These are phyloP conservation scores for Mycena citricolor DNA, from an alignment of 1,284 basidiomycete genomes.

Conservation along the genomic window DNA sequence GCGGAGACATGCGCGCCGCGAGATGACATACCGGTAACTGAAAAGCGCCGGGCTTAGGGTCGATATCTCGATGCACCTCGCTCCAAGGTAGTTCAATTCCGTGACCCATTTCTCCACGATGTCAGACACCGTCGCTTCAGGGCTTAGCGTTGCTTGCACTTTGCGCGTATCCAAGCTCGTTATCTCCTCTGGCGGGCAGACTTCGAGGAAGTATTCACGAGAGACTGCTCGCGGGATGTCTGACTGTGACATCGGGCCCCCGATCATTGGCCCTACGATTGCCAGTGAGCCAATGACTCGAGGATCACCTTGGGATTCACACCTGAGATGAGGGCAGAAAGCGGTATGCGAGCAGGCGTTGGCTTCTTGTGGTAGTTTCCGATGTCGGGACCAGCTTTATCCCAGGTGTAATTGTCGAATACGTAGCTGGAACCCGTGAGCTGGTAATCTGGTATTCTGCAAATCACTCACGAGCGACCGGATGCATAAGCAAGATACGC, in stretches of 20 bases:
- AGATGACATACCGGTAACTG: constrained; percentile 27
- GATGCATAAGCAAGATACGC: constrained; percentile 48
- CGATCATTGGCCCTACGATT: constrained; percentile 37
- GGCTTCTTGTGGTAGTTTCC: constrained; percentile 39
- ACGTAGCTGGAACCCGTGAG: constrained; percentile 34
- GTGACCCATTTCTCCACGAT: constrained; percentile 12
- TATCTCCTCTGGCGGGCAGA: constrained; percentile 35
- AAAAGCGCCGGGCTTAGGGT: constrained; percentile 11
- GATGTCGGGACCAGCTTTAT: constrained; percentile 30
- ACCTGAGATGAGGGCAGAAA: constrained; percentile 43
- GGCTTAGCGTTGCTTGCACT: background rate
- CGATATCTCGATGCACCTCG: constrained; percentile 14
- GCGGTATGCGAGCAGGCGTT: constrained; percentile 41
- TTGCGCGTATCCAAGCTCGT: background rate
- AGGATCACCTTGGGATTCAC: constrained; percentile 19
- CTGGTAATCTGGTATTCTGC: too few relatives aligned
- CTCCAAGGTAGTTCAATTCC: constrained; percentile 3
- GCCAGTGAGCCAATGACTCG: constrained; percentile 3
- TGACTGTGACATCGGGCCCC: constrained; percentile 31
- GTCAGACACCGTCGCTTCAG: background rate
- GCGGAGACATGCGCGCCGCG: constrained; percentile 26
- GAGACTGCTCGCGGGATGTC: constrained; percentile 40
- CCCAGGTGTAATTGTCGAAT: constrained; percentile 44
- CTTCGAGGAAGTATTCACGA: constrained; percentile 36
- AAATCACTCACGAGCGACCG: too few relatives aligned